Conservation (phyloP, 768 basidiomycete genomes). For the Mycena amicta region DNA sequence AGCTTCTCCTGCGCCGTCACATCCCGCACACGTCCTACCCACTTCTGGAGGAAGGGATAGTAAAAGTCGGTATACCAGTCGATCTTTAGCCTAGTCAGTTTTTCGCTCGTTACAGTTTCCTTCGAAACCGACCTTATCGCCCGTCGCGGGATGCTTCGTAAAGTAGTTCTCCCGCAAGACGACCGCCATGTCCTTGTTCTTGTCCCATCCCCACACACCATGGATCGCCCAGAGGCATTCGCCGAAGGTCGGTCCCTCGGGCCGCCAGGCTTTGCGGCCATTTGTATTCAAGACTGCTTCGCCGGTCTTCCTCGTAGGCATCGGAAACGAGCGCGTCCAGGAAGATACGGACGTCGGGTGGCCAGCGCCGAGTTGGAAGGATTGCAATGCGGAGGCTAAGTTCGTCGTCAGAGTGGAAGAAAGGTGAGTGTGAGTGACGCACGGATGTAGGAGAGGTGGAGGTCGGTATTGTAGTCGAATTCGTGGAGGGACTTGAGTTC, state of each 20-base stretch:
- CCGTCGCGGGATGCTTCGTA: slow-evolving; percentile 62
- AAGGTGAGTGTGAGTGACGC: slow-evolving; percentile 33
- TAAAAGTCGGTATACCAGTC: slow-evolving; percentile 90
- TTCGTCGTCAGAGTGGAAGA: background rate
- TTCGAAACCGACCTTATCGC: slow-evolving; percentile 64
- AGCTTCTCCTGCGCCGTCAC: slow-evolving; percentile 56
- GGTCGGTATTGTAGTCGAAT: slow-evolving; percentile 94
- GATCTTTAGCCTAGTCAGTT: slow-evolving; percentile 49
- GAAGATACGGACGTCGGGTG: slow-evolving; percentile 76
- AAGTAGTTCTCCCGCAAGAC: slow-evolving; percentile 89
- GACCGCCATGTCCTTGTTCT: slow-evolving; percentile 62
- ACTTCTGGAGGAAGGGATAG: slow-evolving; percentile 71
- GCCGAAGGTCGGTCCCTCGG: slow-evolving; percentile 71
- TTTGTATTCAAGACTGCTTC: slow-evolving; percentile 60
- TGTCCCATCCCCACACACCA: slow-evolving; percentile 91
- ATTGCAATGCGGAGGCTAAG: slow-evolving; percentile 82
- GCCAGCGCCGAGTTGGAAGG: slow-evolving; percentile 91
- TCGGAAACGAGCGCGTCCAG: slow-evolving; percentile 87
- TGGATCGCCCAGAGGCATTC: slow-evolving; percentile 89
- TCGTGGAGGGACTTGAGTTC: slow-evolving; percentile 76
- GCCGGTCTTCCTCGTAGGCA: slow-evolving; percentile 74
- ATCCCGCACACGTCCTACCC: slow-evolving; percentile 62
- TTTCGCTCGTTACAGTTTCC: slow-evolving; percentile 62
- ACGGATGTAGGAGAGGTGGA: slow-evolving; percentile 82
- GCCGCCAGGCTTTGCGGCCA: slow-evolving; percentile 66